phyloP scores from a whole-genome alignment of 1,284 basidiomycete species.

The Papiliotrema flavescens region DNA sequence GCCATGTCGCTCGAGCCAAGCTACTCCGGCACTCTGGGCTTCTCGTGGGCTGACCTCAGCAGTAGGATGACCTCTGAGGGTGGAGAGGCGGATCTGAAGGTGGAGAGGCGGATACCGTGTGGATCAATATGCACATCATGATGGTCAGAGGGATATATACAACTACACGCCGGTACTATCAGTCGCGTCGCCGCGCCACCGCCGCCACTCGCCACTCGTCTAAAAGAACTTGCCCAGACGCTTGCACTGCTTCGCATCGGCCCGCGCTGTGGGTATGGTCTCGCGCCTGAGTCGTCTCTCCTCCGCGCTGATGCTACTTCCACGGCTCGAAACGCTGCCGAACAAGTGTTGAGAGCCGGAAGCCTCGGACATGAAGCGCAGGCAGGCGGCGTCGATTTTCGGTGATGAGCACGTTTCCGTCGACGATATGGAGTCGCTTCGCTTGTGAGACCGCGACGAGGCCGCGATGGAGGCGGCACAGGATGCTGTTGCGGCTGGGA shows the following conservation, averaged over 20 bases:
- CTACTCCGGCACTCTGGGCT: too few relatives aligned
- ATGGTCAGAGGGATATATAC: too few relatives aligned
- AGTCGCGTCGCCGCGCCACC: too few relatives aligned
- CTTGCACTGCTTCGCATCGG: not conserved
- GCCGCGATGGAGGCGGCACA: not conserved
- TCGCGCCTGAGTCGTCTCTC: slow-evolving; percentile 1
- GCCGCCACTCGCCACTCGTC: not conserved
- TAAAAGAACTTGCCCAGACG: slow-evolving; percentile 3
- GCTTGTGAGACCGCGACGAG: not conserved
- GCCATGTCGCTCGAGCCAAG: too few relatives aligned
- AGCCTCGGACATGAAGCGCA: not conserved
- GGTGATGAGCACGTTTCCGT: not conserved
- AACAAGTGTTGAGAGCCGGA: not conserved
- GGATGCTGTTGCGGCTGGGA: not conserved
- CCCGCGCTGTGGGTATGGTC: not conserved
- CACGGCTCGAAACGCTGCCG: slow-evolving; percentile 2
- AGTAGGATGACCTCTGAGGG: too few relatives aligned
- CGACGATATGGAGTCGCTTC: not conserved
- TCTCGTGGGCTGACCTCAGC: too few relatives aligned
- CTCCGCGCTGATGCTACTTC: not conserved
- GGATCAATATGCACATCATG: too few relatives aligned
- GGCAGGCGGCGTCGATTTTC: not conserved
- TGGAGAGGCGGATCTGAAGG: too few relatives aligned
- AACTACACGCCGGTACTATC: too few relatives aligned
- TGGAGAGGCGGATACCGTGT: too few relatives aligned